A percentile compares a stretch with the other conserved stretches of the same genome.
Evolutionary conservation across 2,329 filamentous ascomycete genomes (phyloP).

Genomic region (Aspergillus costaricaensis): DNA sequence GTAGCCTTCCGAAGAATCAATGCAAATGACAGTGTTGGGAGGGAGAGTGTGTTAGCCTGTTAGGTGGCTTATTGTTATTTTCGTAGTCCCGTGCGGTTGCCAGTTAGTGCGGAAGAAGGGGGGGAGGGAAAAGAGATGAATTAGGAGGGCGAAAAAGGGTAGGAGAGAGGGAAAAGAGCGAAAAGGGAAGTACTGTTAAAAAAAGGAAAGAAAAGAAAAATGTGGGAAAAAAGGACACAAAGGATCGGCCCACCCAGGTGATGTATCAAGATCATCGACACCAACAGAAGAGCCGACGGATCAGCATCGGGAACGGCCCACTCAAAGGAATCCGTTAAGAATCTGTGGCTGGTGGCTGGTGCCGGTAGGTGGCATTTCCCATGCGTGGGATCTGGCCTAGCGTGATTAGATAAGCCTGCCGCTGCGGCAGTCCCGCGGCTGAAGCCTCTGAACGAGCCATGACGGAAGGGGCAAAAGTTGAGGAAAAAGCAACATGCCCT

Average conservation of each 20-base stretch:
- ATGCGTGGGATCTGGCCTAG: slow-evolving; percentile 13
- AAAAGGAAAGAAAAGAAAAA: slow-evolving; percentile 8
- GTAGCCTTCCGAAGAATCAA: not conserved
- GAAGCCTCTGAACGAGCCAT: slow-evolving; percentile 19
- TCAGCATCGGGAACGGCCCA: slow-evolving; percentile 28
- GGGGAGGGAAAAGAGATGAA: not conserved
- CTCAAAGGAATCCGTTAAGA: slow-evolving; percentile 25
- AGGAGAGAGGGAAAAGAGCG: slow-evolving; percentile 2
- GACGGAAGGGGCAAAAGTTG: slow-evolving; percentile 21
- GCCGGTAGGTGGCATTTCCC: not conserved
- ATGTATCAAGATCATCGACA: slow-evolving; percentile 31
- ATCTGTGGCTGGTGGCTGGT: slow-evolving; percentile 21
- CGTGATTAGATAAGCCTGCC: slow-evolving; percentile 18
- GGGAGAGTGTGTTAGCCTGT: not conserved
- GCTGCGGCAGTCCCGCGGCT: slow-evolving; percentile 8
- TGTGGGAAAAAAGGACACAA: slow-evolving; percentile 7
- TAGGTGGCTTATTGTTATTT: slow-evolving; percentile 7
- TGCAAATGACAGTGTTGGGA: not conserved
- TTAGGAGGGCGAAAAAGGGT: slow-evolving; percentile 6
- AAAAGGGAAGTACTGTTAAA: not conserved
- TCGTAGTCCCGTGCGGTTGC: not conserved
- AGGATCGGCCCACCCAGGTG: slow-evolving; percentile 25
- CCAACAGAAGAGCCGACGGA: slow-evolving; percentile 25
- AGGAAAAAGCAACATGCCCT: not conserved
- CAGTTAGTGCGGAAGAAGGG: not conserved